phyloP scores from a whole-genome alignment of 768 basidiomycete species.

The Xerocomellus intermedius region DNA sequence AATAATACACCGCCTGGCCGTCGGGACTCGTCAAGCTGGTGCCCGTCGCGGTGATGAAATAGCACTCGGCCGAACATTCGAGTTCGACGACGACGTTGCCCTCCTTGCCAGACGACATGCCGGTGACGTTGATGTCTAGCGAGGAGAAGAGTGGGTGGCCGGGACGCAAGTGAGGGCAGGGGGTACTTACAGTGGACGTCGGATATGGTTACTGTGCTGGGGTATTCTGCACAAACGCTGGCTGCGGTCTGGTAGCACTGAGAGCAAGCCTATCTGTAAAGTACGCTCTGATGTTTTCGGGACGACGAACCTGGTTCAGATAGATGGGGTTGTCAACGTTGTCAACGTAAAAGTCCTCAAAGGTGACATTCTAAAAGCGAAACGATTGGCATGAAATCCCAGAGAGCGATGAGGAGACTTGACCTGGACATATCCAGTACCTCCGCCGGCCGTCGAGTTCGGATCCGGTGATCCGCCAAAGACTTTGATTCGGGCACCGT shows the following conservation, averaged over 20 bases:
- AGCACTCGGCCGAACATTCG: constrained; percentile 40
- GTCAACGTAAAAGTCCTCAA: constrained; percentile 27
- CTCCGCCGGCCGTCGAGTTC: constrained; percentile 41
- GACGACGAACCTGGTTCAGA: constrained; percentile 33
- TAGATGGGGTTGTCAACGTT: constrained; percentile 45
- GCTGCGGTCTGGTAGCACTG: constrained; percentile 40
- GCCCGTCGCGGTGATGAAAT: constrained; percentile 38
- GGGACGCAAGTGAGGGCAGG: not conserved
- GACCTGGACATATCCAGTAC: constrained; percentile 41
- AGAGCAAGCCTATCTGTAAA: not conserved
- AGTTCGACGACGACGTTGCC: constrained; percentile 41
- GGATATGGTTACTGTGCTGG: constrained; percentile 37
- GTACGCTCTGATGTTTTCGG: not conserved
- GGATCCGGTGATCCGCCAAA: constrained; percentile 45
- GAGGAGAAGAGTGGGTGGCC: not conserved
- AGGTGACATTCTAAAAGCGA: constrained; percentile 21
- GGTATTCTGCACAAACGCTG: constrained; percentile 37
- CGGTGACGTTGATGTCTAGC: constrained; percentile 40
- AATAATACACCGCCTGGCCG: constrained; percentile 34
- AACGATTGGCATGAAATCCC: not conserved
- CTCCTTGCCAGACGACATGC: constrained; percentile 41
- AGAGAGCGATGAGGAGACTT: not conserved
- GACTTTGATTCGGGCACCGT: constrained; percentile 53
- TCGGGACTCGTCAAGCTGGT: constrained; percentile 26
- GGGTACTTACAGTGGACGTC: constrained; percentile 40